Base-by-base conservation (phyloP, 1,284 basidiomycete genomes). In the Stygiomarasmius scandens region DNA sequence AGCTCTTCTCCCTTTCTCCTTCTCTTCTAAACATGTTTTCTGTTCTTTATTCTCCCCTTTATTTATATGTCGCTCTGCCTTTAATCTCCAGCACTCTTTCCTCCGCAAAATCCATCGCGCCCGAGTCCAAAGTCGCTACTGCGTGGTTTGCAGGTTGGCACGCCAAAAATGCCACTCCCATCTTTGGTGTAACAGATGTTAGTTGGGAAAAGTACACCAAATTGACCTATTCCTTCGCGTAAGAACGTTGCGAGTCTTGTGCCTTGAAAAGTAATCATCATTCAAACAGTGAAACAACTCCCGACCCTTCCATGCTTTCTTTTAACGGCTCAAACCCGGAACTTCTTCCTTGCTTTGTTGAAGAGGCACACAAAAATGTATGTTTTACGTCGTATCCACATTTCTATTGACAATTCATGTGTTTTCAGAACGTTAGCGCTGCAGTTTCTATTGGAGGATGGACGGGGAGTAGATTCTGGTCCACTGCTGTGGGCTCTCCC, bases 381-480 rank as follows among this genome's bases (percentile, higher is more conserved):
- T 22, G 58, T 46, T 22, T 23, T n/a, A n/a, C n/a, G n/a, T 25
- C 34, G 29, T 34, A n/a, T 11, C 29, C 24, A 24, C 19, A 38
- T 23, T 1, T 34, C 29, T 20, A 22, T 38, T 14, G 4, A 41
- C n/a, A 20, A 27, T 14, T 4, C 38, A 19, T n/a, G 27, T 16
- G 14, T 41, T 38, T n/a, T 38, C 12, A 89, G 78, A 69, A 69
- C 51, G 90, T 93, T 58, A 79, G 82, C 58, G 90, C 92, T 19
- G 77, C 87, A 52, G 70, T 93, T 32, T 85, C 87, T 23, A 77
- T 95, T 53, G 94, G 94, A 48, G 94, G 94, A 32, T 96, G 93
- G 93, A 83, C 85, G 2, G 92, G 92, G 38, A 85, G 82, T 3
- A 73, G 62, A 14, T 87, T 71, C 71, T 96, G 87, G 71, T 95